Evolutionary conservation across 2,329 filamentous ascomycete genomes (phyloP).

Genomic region (Cercospora canescens): DNA sequence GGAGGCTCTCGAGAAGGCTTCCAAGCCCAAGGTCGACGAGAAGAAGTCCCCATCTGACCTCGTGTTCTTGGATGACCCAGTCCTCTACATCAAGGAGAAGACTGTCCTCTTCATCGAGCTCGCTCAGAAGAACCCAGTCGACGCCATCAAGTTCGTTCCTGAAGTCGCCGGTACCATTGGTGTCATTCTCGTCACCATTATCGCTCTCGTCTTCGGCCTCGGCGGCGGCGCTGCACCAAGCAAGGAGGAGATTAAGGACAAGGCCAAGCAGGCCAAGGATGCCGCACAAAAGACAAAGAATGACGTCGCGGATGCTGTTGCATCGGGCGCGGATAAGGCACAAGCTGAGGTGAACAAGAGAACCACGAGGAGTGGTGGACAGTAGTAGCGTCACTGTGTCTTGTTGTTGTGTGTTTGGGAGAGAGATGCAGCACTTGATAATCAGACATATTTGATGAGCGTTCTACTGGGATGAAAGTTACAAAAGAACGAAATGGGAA

Average conservation of each 20-base stretch:
- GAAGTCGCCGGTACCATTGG: conserved; percentile 83
- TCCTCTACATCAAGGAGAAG: conserved; percentile 88
- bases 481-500: not conserved
- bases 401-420: not conserved
- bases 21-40: conserved; percentile 64
- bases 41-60: conserved; percentile 74
- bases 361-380: conserved; percentile 24
- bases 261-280: conserved; percentile 76
- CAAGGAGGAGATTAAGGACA: conserved; percentile 67
- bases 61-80: conserved; percentile 87
- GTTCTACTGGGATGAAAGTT: not conserved
- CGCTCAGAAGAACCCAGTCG: conserved; percentile 76
- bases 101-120: conserved; percentile 85
- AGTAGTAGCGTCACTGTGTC: conserved; percentile 10
- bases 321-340: conserved; percentile 68
- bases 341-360: conserved; percentile 67
- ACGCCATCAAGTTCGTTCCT: conserved; percentile 85
- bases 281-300: conserved; percentile 64
- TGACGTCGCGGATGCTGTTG: conserved; percentile 66
- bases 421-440: not conserved
- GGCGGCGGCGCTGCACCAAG: conserved; percentile 63
- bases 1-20: conserved; percentile 77
- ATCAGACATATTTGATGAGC: not conserved
- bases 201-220: conserved; percentile 67
- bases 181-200: conserved; percentile 66